A percentile compares a stretch with the other conserved stretches of the same genome.
phyloP scores from a whole-genome alignment of 768 basidiomycete species.

The Boletus insuetus region DNA sequence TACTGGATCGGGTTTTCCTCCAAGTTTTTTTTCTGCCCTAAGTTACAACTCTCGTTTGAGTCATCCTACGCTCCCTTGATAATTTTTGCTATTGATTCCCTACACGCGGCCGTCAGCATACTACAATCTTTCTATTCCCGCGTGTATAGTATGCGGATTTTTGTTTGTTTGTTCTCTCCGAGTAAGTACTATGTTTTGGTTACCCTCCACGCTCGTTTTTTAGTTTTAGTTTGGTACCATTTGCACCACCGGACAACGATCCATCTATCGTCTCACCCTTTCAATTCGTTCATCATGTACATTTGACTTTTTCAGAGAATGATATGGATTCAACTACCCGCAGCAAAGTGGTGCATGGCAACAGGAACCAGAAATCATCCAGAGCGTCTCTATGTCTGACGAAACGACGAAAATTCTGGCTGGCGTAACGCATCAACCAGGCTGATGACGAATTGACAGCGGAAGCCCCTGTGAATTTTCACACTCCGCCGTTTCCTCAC shows the following conservation, averaged over 20 bases:
- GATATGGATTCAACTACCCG: conserved; percentile 7
- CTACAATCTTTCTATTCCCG: conserved; percentile 13
- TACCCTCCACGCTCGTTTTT: conserved; percentile 22
- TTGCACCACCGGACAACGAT: conserved; percentile 17
- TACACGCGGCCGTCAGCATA: conserved; percentile 12
- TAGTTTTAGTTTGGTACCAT: background rate
- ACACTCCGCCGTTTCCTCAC: no score
- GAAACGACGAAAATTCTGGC: no score
- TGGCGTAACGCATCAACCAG: no score
- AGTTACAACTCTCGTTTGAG: conserved; percentile 20
- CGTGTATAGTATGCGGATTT: conserved; percentile 33
- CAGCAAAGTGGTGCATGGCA: background rate
- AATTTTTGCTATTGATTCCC: conserved; percentile 27
- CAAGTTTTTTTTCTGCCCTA: background rate
- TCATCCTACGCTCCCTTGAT: conserved; percentile 33
- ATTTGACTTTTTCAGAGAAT: conserved; percentile 13
- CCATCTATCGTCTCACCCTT: conserved; percentile 17
- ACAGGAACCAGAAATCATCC: background rate
- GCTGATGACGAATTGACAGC: no score
- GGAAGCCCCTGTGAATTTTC: no score
- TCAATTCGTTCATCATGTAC: conserved; percentile 26
- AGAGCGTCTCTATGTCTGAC: no score
- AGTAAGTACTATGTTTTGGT: background rate
- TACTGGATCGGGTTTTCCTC: background rate
- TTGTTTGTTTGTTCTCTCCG: conserved; percentile 1